Base-by-base conservation (phyloP, 495 filamentous ascomycete species). In the Trichoderma asperelloides region DNA sequence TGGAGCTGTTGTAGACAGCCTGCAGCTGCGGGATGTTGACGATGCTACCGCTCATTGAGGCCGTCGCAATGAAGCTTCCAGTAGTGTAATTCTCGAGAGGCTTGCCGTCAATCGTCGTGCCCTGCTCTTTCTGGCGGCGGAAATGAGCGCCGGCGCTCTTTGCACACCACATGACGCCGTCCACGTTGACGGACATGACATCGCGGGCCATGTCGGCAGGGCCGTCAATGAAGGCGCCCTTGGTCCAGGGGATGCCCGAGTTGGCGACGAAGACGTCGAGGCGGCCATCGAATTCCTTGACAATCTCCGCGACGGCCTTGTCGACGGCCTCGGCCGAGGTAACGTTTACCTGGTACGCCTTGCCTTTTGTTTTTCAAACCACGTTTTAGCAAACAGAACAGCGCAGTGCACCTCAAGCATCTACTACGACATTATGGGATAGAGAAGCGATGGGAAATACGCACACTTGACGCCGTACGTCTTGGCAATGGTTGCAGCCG, bases 1-100 rank as follows among this genome's bases (percentile, higher is more conserved):
- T 97, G 45, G 91, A 90, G 5, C 90, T 89, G 71, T 96, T 97
- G 76, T 97, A 97, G 23, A 89, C 86, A 12, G 88, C 83, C 76
- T 96, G 93, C 69, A 92, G 73, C 78, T 96, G 92, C 18, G 93
- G 93, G 66, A 93, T 85, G 72, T 96, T 96, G 71, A 88, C 90
- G 70, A 96, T 91, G 75, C 94, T 91, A 3, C 89, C 91, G 74
- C 86, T 89, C 86, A 94, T 94, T 70, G 86, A 89, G 3, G 91
- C 85, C 7, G 91, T 95, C 27, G 88, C 85, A 73, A 94, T 84
- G 74, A 93, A 92, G 76, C 86, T 89, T 13, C 91, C 91, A 21
- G 82, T 79, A 25, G 78, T 84, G 70, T 85, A 93, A 69, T 85
- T 85, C 68, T 87, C 80, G 37, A 93, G 79, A 75, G 82, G 83